These are phyloP conservation scores for Moesziomyces globuligerus DNA, from an alignment of 1,284 basidiomycete genomes.

Conservation along the genomic window DNA sequence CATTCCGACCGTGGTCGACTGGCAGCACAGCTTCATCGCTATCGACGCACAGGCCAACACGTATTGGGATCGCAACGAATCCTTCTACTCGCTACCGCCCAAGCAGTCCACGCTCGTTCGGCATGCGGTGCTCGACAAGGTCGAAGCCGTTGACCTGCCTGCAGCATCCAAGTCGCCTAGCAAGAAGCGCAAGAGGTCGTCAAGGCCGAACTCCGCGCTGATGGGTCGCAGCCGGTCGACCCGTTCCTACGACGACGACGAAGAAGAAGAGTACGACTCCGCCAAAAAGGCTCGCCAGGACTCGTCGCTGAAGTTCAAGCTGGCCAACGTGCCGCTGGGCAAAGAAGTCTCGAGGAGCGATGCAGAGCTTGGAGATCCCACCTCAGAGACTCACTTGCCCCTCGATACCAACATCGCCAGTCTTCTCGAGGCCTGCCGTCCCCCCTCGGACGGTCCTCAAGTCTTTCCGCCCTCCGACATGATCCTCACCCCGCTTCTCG, in stretches of 20 bases:
- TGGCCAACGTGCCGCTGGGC: constrained; percentile 11
- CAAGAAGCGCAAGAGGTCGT: constrained; percentile 32
- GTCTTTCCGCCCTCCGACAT: constrained; percentile 31
- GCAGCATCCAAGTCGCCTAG: constrained; percentile 8
- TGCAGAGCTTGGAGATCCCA: constrained; percentile 26
- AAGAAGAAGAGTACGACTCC: background rate
- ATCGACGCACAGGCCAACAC: constrained; percentile 19
- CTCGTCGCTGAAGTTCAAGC: constrained; percentile 5
- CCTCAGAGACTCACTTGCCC: constrained; percentile 21
- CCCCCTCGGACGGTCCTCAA: constrained; percentile 22
- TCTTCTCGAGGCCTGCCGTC: constrained; percentile 46
- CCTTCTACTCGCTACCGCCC: constrained; percentile 36
- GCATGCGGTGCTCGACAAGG: constrained; percentile 30
- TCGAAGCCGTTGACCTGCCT: constrained; percentile 27
- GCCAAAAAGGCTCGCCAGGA: background rate
- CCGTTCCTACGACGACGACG: constrained; percentile 1
- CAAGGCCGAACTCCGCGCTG: background rate
- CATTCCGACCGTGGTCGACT: constrained; percentile 40
- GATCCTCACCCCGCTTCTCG: constrained; percentile 35
- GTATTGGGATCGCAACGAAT: constrained; percentile 43
- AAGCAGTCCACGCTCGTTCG: constrained; percentile 32
- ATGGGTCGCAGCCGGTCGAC: background rate
- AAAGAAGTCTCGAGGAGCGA: constrained; percentile 17
- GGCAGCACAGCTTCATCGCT: constrained; percentile 33
- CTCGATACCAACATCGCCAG: constrained; percentile 43